phyloP scores from a whole-genome alignment of 1,139 yeast species.

The Lodderomyces metapsilosis region DNA sequence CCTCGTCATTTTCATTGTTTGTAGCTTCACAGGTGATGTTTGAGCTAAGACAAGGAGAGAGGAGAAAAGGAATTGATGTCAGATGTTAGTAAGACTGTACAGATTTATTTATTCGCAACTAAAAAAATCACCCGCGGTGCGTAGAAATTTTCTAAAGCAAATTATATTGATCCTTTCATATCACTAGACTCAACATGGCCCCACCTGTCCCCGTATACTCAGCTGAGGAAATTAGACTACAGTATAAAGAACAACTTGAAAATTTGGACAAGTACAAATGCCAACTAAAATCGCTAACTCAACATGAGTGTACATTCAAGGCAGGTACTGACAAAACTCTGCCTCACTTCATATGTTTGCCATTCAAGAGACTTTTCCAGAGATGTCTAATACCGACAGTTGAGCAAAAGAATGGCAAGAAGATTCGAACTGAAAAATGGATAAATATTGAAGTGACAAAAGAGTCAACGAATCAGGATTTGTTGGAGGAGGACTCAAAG shows the following conservation, averaged over 20 bases:
- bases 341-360: constrained; percentile 49
- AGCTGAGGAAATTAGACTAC: constrained; percentile 26
- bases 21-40: constrained; percentile 93
- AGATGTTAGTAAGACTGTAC: constrained; percentile 51
- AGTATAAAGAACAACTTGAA: constrained; percentile 26
- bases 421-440: constrained; percentile 29
- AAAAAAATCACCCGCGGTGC: no score
- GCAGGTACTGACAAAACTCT: constrained; percentile 18
- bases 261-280: constrained; percentile 40
- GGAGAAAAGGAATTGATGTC: constrained; percentile 76
- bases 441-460: constrained; percentile 47
- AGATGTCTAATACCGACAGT: constrained; percentile 39
- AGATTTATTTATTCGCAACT: constrained; percentile 3
- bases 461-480: constrained; percentile 31
- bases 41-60: constrained; percentile 84
- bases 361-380: constrained; percentile 53
- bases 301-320: constrained; percentile 49
- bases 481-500: constrained; percentile 22
- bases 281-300: constrained; percentile 42
- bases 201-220: constrained; percentile 48
- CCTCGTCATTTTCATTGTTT: constrained; percentile 67
- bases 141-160: no score
- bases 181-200: constrained; percentile 32
- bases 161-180: no score
- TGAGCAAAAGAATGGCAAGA: constrained; percentile 25